Evolutionary conservation across 306 rosid species (phyloP), one percentile per base, ranked within the genome.

Genomic region (Medicago truncatula): DNA sequence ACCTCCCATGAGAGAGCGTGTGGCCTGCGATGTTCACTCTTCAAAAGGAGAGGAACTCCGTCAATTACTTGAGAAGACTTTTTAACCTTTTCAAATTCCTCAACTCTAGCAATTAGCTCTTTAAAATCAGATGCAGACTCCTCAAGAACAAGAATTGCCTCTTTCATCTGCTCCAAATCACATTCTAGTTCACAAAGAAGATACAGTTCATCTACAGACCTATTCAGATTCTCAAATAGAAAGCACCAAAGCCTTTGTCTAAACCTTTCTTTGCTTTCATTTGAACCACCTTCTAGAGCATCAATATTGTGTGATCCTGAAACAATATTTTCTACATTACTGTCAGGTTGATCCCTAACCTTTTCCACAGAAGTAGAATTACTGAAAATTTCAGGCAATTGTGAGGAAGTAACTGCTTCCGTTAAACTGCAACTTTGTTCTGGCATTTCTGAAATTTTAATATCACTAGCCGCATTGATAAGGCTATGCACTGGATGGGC

Each of bases 1-100:
- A 95, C 98, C 98, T 95, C 98, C 98, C 98, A 95, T 53, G 98
- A 95, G 77, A 95, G 90, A 84, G 97, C 98, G 88, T 95, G 98
- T 58, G 98, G 96, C 84, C 98, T 89, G 73, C 97, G 96, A 80
- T 89, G 95, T 80, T 92, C 98, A 76, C 92, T 90, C 87, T 87
- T 95, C 89, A 95, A 84, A 71, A 87, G 86, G 83, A 89, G 72
- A 14, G 97, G 89, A 52, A 74, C 84, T 77, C 86, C 98, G 73
- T 89, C 96, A 84, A 81, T 76, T 76, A 79, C 65, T 86, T 86
- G 95, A 59, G 98, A 85, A 75, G 92, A 82, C 87, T 84, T 90
- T 80, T 92, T 95, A 57, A 89, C 90, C 71, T 87, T 86, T 80
- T 95, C 98, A 78, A 95, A 95, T 75, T 92, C 98, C 85, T 90